Evolutionary conservation across 2,329 filamentous ascomycete species (phyloP), one percentile per base, ranked within the genome.

Genomic region (Penicillium sp.): DNA sequence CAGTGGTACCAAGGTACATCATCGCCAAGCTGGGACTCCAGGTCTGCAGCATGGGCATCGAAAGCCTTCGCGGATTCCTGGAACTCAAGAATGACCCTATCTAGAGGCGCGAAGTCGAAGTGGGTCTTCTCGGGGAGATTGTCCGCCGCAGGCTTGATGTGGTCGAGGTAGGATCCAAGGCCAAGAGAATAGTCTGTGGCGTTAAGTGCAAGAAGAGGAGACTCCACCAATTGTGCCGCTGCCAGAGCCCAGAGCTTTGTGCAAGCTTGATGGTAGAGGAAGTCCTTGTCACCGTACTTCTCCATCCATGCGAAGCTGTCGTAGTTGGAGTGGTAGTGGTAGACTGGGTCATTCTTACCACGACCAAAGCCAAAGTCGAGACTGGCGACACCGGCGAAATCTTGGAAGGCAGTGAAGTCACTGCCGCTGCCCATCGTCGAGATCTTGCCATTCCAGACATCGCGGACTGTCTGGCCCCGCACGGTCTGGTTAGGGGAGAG

Each of bases 281-380:
- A 87, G 12, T 73, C 77, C 0, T 79, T 77, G 63, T 96, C 91
- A 4, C 90, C 90, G 64, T 86, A 91, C 3, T 79, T 87, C 15
- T 87, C 82, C 89, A 94, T 94, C 91, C 91, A 96, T 67, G 88
- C 79, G 70, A 90, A 93, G 35, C 84, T 89, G 70, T 96, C 91
- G 70, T 93, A 96, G 75, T 94, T 94, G 61, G 85, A 79, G 66
- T 96, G 90, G 68, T 94, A 96, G 73, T 91, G 89, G 68, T 91
- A 90, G 45, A 82, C 77, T 56, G 80, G 73, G 43, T 82, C 80
- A 1, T 75, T 70, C 0, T 65, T 57, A 25, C 74, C 74, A 8
- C 65, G 70, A 17, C 72, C 72, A 68, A 89, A 90, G 27, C 83
- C 82, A 50, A 90, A 80, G 67, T 90, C 85, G 15, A 89, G 70